Base-by-base conservation (phyloP, 169 alveolate species). In the Cryptosporidium andersoni region DNA sequence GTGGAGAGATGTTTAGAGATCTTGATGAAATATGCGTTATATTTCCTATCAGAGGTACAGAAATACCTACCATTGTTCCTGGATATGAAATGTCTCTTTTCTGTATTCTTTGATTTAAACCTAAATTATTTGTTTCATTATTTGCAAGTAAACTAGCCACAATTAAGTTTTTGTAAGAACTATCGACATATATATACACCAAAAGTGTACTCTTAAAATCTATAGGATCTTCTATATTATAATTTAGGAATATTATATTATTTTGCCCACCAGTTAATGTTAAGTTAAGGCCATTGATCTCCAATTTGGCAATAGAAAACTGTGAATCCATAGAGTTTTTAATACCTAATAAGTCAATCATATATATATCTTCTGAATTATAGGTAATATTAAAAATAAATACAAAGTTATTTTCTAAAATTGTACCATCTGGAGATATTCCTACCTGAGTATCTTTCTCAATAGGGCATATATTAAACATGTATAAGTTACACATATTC, bases 401-500 rank as follows among this genome's bases (percentile, higher is more conserved):
- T 1, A 74, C 45, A 16, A 45, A 74, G 12, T 45, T 74, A 7
- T 14, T 5, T 56, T 42, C 42, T 45, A 74, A 60, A 58, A 58
- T 58, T 12, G 68, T 48, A 1, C 37, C 60, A 4, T 45, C 63
- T 8, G 82, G 82, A 2, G 67, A 74, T 14, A 74, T 64, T 2
- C 40, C 36, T 12, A 74, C 68, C 14, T 58, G 66, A 4, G 25
- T 25, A 25, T 25, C 25, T n/a, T 48, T 34, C 36, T 58, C 60
- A n/a, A 74, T 74, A 9, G 42, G 56, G 40, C 82, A 74, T 9
- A 8, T 74, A 5, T 47, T 43, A 48, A 74, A 74, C 82, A 74
- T 74, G 34, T 55, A 47, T 39, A 74, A n/a, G 34, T 37, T 42
- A 34, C 82, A 74, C 1, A 68, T 66, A 58, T 58, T 49, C 2